phyloP scores from a whole-genome alignment of 108 stramenopile genomes.

The Pseudonitzschia pungens region DNA sequence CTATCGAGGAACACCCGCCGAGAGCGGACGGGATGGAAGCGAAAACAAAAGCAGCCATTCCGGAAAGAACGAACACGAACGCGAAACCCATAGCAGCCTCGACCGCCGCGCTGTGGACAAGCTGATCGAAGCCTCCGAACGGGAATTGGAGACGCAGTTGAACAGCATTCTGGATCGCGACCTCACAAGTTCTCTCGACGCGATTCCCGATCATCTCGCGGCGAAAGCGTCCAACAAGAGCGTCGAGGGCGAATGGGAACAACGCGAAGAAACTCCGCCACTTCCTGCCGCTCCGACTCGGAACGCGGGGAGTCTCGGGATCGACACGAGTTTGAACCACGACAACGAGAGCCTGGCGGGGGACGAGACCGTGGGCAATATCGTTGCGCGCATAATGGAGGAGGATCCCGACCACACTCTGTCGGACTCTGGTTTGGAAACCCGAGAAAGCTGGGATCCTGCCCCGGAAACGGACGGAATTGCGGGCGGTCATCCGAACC shows the following conservation, averaged over 20 bases:
- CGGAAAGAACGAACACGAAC: not conserved
- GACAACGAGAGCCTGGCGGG: conserved; percentile 11
- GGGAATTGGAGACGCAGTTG: not conserved
- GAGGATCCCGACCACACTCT: not conserved
- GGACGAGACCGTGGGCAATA: not conserved
- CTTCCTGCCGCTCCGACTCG: no score
- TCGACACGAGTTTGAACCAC: not conserved
- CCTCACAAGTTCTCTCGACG: not conserved
- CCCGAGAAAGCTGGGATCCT: no score
- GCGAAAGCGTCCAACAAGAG: not conserved
- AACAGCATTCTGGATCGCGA: not conserved
- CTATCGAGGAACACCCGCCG: no score
- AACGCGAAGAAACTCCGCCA: not conserved
- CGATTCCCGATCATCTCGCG: not conserved
- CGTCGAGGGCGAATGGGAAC: not conserved
- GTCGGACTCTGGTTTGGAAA: not conserved
- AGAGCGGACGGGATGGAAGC: no score
- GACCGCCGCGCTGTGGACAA: conserved; percentile 1
- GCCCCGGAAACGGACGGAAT: not conserved
- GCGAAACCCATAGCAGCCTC: not conserved
- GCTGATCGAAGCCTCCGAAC: not conserved
- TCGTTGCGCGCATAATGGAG: not conserved
- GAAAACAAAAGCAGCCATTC: not conserved
- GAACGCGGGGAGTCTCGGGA: no score
- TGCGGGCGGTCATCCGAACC: no score